phyloP scores from a whole-genome alignment of 768 basidiomycete genomes.

The Floccularia luteovirens region DNA sequence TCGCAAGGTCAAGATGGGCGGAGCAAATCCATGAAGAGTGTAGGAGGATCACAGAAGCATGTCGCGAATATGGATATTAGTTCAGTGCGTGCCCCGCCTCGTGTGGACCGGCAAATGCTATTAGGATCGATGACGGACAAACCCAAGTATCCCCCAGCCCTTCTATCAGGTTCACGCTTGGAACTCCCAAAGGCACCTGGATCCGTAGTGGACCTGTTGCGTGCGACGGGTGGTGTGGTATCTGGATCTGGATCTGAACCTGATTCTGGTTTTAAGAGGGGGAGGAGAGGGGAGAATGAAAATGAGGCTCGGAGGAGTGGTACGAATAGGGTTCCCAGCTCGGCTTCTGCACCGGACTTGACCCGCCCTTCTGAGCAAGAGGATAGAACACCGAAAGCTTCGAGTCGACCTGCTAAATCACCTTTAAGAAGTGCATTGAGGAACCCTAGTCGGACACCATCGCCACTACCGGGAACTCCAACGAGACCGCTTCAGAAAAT shows the following conservation, averaged over 20 bases:
- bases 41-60: conserved; percentile 9
- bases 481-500: not conserved
- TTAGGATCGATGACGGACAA: not conserved
- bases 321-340: not conserved
- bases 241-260: not conserved
- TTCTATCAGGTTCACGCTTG: too few species aligned
- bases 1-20: conserved; percentile 4
- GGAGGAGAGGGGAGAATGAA: conserved; percentile 5
- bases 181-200: conserved; percentile 23
- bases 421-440: conserved; percentile 62
- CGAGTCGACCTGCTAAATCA: conserved; percentile 26
- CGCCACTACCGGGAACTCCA: conserved; percentile 23
- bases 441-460: conserved; percentile 41
- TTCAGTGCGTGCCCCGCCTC: conserved; percentile 39
- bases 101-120: conserved; percentile 19
- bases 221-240: conserved; percentile 3
- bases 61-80: conserved; percentile 18
- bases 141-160: not conserved
- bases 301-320: not conserved
- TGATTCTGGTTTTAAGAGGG: not conserved
- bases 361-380: not conserved
- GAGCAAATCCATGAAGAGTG: conserved; percentile 7
- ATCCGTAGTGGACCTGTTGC: conserved; percentile 23
- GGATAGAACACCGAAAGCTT: not conserved
- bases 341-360: conserved; percentile 3